phyloP scores from a whole-genome alignment of 1,284 basidiomycete species.

The Austroboletus novae-zelandiae region DNA sequence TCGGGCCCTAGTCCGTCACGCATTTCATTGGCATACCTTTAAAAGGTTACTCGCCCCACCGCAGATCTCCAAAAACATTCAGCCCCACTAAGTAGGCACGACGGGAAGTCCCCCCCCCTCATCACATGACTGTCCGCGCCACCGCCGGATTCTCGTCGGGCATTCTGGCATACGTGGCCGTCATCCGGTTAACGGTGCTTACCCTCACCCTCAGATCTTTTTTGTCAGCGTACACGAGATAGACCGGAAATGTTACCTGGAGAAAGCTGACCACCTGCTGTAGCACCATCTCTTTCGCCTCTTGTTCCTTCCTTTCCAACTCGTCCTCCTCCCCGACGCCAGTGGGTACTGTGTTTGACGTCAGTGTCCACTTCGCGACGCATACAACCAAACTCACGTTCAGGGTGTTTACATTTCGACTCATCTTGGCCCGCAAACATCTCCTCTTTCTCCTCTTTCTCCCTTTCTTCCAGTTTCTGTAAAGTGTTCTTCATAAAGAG shows the following conservation, averaged over 20 bases:
- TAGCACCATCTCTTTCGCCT: conserved; percentile 18
- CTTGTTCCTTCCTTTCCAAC: conserved; percentile 10
- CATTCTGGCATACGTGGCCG: conserved; percentile 7
- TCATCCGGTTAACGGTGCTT: conserved; percentile 11
- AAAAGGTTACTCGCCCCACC: too few species aligned
- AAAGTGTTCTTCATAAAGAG: conserved; percentile 16
- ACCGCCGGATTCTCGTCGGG: conserved; percentile 14
- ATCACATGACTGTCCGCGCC: conserved; percentile 17
- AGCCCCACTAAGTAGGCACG: too few species aligned
- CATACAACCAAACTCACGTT: background rate
- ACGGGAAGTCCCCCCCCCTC: too few species aligned
- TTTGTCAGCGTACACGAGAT: conserved; percentile 13
- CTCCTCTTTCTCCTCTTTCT: background rate
- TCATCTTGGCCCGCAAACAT: background rate
- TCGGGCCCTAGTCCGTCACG: too few species aligned
- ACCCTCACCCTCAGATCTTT: conserved; percentile 16
- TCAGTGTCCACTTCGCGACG: background rate
- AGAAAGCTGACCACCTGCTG: conserved; percentile 20
- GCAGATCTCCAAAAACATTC: too few species aligned
- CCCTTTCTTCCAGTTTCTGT: conserved; percentile 1
- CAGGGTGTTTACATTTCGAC: background rate
- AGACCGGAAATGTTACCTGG: conserved; percentile 15
- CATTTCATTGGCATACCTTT: too few species aligned
- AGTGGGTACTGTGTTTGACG: background rate
- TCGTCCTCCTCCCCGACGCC: background rate